Conservation (phyloP, 352 stramenopile genomes). For the Globisporangium recalcitrans region DNA sequence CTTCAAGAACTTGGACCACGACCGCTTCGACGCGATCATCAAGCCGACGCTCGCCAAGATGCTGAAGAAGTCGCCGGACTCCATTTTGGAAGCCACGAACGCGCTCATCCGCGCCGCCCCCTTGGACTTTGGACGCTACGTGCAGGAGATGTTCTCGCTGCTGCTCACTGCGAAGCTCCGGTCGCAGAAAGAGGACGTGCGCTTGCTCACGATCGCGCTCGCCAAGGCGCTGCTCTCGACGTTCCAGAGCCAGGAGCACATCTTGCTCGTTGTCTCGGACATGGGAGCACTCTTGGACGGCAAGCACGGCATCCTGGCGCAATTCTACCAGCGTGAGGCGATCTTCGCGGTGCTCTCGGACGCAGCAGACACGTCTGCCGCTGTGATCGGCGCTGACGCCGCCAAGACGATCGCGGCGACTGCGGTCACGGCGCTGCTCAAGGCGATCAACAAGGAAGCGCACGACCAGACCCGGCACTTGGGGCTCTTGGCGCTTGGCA, state of each 20-base stretch:
- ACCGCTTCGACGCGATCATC: slow-evolving; percentile 62
- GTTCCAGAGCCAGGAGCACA: slow-evolving; percentile 46
- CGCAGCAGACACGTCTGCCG: slow-evolving; percentile 31
- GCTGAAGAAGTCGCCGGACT: slow-evolving; percentile 82
- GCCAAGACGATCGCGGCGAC: slow-evolving; percentile 39
- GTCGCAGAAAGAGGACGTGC: slow-evolving; percentile 79
- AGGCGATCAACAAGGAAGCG: slow-evolving; percentile 77
- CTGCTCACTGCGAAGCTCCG: slow-evolving; percentile 72
- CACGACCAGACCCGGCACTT: slow-evolving; percentile 78
- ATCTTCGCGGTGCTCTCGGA: slow-evolving; percentile 61
- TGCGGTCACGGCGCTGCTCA: slow-evolving; percentile 52
- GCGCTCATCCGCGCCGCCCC: slow-evolving; percentile 43
- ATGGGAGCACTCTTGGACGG: slow-evolving; percentile 65
- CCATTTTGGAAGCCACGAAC: slow-evolving; percentile 52
- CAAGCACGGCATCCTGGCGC: slow-evolving; percentile 80
- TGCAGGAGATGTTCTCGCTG: slow-evolving; percentile 57
- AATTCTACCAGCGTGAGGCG: slow-evolving; percentile 84
- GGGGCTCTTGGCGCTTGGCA: slow-evolving; percentile 63
- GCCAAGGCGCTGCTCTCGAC: slow-evolving; percentile 40
- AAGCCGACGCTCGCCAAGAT: slow-evolving; percentile 63
- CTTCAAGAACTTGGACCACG: slow-evolving; percentile 46
- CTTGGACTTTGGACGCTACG: slow-evolving; percentile 65
- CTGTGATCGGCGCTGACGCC: slow-evolving; percentile 22
- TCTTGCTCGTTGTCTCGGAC: slow-evolving; percentile 48
- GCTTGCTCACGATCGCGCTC: slow-evolving; percentile 42